Percentiles rank a stretch among this genome's conserved stretches.
phyloP scores from a whole-genome alignment of 345 rosid genomes.

The Gynandropsis gynandra region DNA sequence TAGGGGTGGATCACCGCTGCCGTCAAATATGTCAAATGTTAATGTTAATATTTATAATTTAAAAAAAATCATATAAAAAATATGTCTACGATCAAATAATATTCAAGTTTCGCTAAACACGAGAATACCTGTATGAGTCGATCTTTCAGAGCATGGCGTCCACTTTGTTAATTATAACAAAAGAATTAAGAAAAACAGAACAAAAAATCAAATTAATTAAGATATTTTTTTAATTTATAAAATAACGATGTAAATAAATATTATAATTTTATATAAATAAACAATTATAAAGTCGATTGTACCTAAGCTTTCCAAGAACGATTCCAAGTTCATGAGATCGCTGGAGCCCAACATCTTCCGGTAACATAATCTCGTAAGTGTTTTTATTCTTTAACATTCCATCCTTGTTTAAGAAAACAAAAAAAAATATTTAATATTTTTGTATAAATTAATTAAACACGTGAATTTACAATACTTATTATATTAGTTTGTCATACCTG shows the following conservation, averaged over 20 bases:
- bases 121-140: constrained; percentile 79
- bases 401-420: constrained; percentile 35
- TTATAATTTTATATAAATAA: constrained; percentile 1
- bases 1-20: no score
- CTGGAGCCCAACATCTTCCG: constrained; percentile 89
- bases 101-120: no score
- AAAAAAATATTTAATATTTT: no score
- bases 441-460: constrained; percentile 8
- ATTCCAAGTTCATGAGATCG: constrained; percentile 79
- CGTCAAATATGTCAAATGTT: no score
- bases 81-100: no score
- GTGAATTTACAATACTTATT: background rate
- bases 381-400: constrained; percentile 94
- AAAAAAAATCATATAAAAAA: no score
- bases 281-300: constrained; percentile 15
- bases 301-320: constrained; percentile 95
- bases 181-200: background rate
- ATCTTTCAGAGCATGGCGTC: constrained; percentile 84
- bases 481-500: constrained; percentile 53
- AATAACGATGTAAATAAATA: background rate
- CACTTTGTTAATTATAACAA: constrained; percentile 35
- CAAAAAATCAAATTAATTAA: background rate
- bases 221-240: background rate
- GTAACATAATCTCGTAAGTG: constrained; percentile 85
- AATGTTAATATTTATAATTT: no score